Evolutionary conservation across 805 yeast genomes (phyloP), one percentile per base, ranked within the genome.

Genomic region (Diddensiella santjacobensis): DNA sequence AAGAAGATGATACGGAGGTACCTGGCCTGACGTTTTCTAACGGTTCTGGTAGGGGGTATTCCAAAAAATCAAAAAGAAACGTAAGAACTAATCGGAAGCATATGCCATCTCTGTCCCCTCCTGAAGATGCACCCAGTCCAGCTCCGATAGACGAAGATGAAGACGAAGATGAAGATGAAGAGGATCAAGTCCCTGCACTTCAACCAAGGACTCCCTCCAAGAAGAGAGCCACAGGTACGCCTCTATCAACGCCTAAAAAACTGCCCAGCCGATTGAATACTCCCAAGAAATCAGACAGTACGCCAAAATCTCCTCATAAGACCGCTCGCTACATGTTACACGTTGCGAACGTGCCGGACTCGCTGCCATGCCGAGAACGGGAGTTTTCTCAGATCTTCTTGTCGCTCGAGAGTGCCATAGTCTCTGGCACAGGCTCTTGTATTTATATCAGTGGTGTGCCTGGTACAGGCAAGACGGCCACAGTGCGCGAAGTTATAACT

Each of bases 401-500:
- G 39, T 79, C 80, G 37, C 63, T 93, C 3, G 89, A 88, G 57
- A 73, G 80, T 40, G 85, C 96, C 0, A 78, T 91, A 29, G 73
- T 73, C 41, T 75, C 83, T 13, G 77, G 78, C 37, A 75, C 84
- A 1, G 97, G 98, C 0, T 77, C 90, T 4, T 87, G 96, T 55
- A 67, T 93, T 3, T 93, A 90, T 62, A 81, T 93, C 8, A 87
- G 96, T 65, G 99, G 99, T 2, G 88, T 96, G 0, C 99, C 99
- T 0, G 99, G 99, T 5, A 91, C 95, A 1, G 99, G 99, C 10
- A 93, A 93, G 62, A 91, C 99, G 0, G 93, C 95, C 2, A 91
- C 98, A 0, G 81, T 91, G 2, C 70, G 96, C 47, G 96, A 89
- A 59, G 97, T 86, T 0, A 76, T 93, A 22, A 75, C 79, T 29